These are phyloP conservation scores for Collybia mongolica DNA, from an alignment of 768 basidiomycete genomes.

Conservation along the genomic window DNA sequence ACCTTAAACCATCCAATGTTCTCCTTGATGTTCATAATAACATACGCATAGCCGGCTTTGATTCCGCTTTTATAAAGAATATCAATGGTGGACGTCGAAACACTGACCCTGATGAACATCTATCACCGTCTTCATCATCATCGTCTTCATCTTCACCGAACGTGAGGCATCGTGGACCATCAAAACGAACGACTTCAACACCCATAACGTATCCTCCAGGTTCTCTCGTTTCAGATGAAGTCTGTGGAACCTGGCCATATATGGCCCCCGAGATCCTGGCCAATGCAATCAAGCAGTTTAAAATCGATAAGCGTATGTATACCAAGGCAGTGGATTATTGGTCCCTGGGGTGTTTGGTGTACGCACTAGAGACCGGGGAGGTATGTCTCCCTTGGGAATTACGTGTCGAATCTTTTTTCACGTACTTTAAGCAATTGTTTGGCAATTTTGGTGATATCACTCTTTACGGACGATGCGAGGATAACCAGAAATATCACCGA, in stretches of 20 bases:
- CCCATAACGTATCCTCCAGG: too few species aligned
- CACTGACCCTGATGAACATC: too few species aligned
- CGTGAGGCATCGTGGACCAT: constrained; percentile 14
- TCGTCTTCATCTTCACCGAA: constrained; percentile 8
- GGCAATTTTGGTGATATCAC: background rate
- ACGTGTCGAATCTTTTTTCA: background rate
- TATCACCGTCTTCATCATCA: too few species aligned
- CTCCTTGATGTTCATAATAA: constrained; percentile 46
- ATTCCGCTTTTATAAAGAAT: constrained; percentile 24
- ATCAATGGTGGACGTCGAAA: background rate
- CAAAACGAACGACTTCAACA: too few species aligned
- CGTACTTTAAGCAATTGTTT: background rate
- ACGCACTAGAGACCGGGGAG: constrained; percentile 29
- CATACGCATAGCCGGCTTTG: constrained; percentile 41
- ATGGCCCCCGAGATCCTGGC: constrained; percentile 40
- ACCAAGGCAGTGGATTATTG: constrained; percentile 38
- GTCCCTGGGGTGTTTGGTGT: constrained; percentile 39
- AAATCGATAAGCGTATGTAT: constrained; percentile 18
- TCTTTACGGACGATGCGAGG: constrained; percentile 30
- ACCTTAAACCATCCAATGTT: constrained; percentile 71
- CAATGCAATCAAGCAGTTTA: constrained; percentile 16
- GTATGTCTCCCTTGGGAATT: constrained; percentile 19
- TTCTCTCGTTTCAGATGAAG: constrained; percentile 4
- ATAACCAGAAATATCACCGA: constrained; percentile 9
- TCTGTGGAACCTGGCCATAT: constrained; percentile 32